A percentile compares a stretch with the other conserved stretches of the same genome.
These are phyloP conservation scores for Boletus sp. DNA, from an alignment of 1,284 basidiomycete genomes.

Conservation along the genomic window DNA sequence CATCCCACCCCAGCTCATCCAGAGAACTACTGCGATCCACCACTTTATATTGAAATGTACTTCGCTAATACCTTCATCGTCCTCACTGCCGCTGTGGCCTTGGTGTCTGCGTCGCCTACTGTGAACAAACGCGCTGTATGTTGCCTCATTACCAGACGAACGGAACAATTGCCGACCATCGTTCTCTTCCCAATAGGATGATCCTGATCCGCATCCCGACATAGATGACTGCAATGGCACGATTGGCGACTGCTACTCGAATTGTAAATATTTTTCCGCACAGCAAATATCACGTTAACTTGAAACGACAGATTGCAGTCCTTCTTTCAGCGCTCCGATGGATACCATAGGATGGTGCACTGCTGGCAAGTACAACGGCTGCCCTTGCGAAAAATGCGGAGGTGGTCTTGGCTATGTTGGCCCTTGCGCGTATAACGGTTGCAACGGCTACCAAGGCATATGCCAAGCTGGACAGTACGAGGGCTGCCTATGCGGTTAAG, in stretches of 20 bases:
- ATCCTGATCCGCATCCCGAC: not conserved
- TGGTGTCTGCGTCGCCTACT: conserved; percentile 5
- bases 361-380: not conserved
- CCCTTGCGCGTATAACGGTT: not conserved
- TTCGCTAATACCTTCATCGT: not conserved
- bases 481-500: not conserved
- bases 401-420: not conserved
- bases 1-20: no score
- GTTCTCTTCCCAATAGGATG: not conserved
- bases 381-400: conserved; percentile 5
- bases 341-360: not conserved
- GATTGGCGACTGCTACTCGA: not conserved
- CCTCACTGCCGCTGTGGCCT: conserved; percentile 1
- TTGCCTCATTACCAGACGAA: not conserved
- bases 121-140: conserved; percentile 4
- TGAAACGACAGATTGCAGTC: not conserved
- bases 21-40: no score
- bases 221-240: not conserved
- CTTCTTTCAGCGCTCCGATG: not conserved
- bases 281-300: not conserved
- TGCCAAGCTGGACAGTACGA: conserved; percentile 2
- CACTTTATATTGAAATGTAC: not conserved
- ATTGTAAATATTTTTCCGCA: not conserved
- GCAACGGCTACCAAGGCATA: not conserved
- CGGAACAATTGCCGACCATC: not conserved